Percentiles rank a stretch among this genome's conserved stretches.
These are phyloP conservation scores for Setaria viridis DNA, from an alignment of 202 grass and related monocot genomes.

Conservation along the genomic window DNA sequence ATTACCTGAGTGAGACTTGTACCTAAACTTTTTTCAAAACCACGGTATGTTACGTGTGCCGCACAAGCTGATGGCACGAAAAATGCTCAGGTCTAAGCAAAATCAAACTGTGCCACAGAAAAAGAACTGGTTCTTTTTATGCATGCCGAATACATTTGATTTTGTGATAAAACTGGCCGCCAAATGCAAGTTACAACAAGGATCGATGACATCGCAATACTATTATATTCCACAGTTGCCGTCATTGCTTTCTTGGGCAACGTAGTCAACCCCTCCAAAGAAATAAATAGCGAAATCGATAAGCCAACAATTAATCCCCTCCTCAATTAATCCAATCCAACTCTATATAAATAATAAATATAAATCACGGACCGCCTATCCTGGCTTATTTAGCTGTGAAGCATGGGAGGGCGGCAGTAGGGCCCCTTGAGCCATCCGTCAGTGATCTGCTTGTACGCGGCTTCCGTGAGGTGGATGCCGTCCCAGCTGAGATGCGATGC, in stretches of 20 bases:
- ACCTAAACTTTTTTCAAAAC: no score
- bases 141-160: no score
- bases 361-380: not conserved
- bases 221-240: not conserved
- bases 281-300: not conserved
- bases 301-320: not conserved
- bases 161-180: no score
- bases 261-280: not conserved
- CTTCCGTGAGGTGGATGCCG: slow-evolving; percentile 76
- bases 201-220: not conserved
- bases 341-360: not conserved
- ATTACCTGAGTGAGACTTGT: no score
- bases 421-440: slow-evolving; percentile 63
- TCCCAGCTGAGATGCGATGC: slow-evolving; percentile 65
- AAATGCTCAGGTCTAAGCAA: no score
- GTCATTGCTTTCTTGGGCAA: not conserved
- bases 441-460: slow-evolving; percentile 61
- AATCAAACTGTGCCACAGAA: no score
- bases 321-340: not conserved
- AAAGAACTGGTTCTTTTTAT: no score
- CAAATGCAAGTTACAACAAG: not conserved
- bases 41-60: no score
- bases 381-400: slow-evolving; percentile 34
- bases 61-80: no score
- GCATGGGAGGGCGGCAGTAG: slow-evolving; percentile 56